phyloP scores from a whole-genome alignment of 176 grass and related monocot species.

The Lolium perenne region DNA sequence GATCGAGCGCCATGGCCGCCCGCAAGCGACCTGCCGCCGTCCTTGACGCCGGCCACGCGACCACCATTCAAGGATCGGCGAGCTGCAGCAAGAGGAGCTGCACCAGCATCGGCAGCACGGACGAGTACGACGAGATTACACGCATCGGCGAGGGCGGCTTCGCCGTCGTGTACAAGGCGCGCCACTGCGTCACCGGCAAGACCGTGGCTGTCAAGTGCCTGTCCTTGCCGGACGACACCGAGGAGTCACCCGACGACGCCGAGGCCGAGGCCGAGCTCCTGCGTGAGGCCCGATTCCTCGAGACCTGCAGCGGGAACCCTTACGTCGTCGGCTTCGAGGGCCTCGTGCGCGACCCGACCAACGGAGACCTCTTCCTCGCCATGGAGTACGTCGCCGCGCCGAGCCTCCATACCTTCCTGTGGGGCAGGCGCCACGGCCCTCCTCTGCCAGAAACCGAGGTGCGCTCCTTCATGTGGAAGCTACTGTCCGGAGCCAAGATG shows the following conservation, averaged over 20 bases:
- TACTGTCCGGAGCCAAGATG: not conserved
- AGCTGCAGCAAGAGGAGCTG: not conserved
- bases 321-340: conserved; percentile 1
- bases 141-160: not conserved
- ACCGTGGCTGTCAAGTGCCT: not conserved
- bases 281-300: not conserved
- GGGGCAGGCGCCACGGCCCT: not conserved
- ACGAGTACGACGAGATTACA: not conserved
- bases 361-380: not conserved
- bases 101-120: not conserved
- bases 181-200: not conserved
- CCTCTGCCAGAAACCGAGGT: not conserved
- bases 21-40: conserved; percentile 5
- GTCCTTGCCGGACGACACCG: not conserved
- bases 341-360: not conserved
- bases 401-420: not conserved
- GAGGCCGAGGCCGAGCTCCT: not conserved
- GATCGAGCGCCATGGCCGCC: conserved; percentile 7
- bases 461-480: not conserved
- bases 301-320: not conserved
- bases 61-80: not conserved
- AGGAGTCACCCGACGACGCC: not conserved
- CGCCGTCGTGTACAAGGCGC: not conserved
- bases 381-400: not conserved
- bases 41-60: not conserved